phyloP scores from a whole-genome alignment of 805 yeast species.

The Ogataea thermomethanolica region DNA sequence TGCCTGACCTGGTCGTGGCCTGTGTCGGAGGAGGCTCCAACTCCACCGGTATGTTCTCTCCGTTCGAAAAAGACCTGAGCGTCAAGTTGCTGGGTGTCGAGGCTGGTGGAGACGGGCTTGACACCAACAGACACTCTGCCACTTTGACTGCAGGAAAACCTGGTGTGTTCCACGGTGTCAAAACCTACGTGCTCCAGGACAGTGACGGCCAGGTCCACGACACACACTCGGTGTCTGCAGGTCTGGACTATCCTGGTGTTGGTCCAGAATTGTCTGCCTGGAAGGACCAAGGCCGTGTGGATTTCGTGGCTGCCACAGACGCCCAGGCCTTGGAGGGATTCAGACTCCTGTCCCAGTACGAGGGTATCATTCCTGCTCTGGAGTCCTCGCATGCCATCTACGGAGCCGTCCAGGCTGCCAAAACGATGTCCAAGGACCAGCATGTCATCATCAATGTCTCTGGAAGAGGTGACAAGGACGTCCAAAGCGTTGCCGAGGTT shows the following conservation, averaged over 20 bases:
- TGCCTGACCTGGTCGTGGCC: constrained; percentile 94
- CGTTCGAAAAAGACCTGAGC: constrained; percentile 75
- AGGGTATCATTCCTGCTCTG: constrained; percentile 97
- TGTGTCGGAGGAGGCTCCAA: constrained; percentile 99
- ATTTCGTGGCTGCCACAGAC: constrained; percentile 88
- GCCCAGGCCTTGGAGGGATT: constrained; percentile 94
- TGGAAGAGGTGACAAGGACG: constrained; percentile 99
- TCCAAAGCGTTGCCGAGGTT: constrained; percentile 93
- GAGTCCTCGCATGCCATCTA: constrained; percentile 96
- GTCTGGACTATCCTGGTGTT: constrained; percentile 98
- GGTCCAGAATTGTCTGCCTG: constrained; percentile 97
- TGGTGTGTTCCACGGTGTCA: constrained; percentile 98
- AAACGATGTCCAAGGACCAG: constrained; percentile 73
- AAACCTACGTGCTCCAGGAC: constrained; percentile 88
- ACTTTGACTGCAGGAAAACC: constrained; percentile 92
- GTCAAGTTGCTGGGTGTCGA: constrained; percentile 91
- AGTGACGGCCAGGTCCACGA: constrained; percentile 94
- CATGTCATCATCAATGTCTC: constrained; percentile 85
- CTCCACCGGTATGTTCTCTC: constrained; percentile 92
- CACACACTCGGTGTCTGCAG: constrained; percentile 97
- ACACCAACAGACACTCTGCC: constrained; percentile 87
- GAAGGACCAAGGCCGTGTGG: constrained; percentile 92
- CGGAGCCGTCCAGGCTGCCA: constrained; percentile 87
- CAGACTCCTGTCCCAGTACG: constrained; percentile 81
- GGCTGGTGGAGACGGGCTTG: constrained; percentile 98